These are phyloP conservation scores for Pinus taeda DNA, from an alignment of 75 land plant species.

Conservation along the genomic window DNA sequence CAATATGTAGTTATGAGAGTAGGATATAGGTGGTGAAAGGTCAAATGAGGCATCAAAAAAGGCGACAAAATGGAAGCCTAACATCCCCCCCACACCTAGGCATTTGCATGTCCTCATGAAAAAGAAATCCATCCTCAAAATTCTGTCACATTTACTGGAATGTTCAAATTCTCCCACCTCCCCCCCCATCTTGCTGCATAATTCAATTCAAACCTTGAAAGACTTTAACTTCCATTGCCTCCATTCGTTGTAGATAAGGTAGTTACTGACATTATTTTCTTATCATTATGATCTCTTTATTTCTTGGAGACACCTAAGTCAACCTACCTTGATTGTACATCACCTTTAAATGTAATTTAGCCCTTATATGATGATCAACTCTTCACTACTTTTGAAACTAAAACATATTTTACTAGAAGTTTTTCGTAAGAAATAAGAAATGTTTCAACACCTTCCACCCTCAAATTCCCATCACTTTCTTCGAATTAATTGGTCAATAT, in stretches of 20 bases:
- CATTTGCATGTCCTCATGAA: too few relatives aligned
- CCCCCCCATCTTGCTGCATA: too few relatives aligned
- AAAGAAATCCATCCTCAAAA: too few relatives aligned
- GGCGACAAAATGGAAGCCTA: too few relatives aligned
- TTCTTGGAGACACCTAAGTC: neutral
- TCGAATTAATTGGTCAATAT: slow-evolving; percentile 28
- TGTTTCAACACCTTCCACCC: slow-evolving; percentile 75
- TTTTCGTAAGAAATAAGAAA: slow-evolving; percentile 79
- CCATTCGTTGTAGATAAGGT: neutral
- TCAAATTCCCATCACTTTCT: slow-evolving; percentile 72
- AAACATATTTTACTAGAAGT: slow-evolving; percentile 77
- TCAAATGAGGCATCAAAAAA: too few relatives aligned
- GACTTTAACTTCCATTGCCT: neutral
- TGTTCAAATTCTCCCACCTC: too few relatives aligned
- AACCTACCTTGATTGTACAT: neutral
- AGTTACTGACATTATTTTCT: neutral
- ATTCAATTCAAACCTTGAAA: too few relatives aligned
- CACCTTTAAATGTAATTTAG: neutral
- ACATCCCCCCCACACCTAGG: too few relatives aligned
- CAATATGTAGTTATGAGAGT: too few relatives aligned
- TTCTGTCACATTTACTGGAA: too few relatives aligned
- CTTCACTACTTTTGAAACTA: slow-evolving; percentile 74
- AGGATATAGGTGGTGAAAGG: too few relatives aligned
- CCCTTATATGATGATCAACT: neutral
- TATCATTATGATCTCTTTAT: neutral